Percentiles rank a stretch among this genome's conserved stretches.
Conservation (phyloP, 306 rosid species). For the Carpinus viminea region DNA sequence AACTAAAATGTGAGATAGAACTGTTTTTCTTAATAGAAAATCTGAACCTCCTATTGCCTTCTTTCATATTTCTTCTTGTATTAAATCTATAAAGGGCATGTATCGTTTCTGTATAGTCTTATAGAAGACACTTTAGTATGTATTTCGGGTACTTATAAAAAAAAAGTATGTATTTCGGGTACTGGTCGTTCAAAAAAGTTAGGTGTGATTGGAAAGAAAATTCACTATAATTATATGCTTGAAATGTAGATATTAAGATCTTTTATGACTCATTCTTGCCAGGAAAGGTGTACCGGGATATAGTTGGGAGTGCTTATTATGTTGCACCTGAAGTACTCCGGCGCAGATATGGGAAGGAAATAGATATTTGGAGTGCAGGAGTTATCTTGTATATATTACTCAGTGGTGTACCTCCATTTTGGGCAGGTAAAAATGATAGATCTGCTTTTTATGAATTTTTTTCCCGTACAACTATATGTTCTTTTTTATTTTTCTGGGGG, state of each 20-base stretch:
- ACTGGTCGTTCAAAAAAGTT: neutral
- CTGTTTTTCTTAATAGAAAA: neutral
- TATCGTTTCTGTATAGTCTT: neutral
- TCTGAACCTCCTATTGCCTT: neutral
- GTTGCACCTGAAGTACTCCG: conserved; percentile 85
- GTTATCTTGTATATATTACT: conserved; percentile 78
- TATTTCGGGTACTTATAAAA: conserved; percentile 21
- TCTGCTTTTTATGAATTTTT: conserved; percentile 7
- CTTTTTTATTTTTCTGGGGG: conserved; percentile 11
- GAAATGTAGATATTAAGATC: neutral
- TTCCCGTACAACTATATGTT: neutral
- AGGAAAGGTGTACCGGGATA: conserved; percentile 75
- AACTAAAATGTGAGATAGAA: neutral
- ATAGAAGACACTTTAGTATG: conserved; percentile 8
- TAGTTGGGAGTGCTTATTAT: conserved; percentile 89
- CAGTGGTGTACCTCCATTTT: conserved; percentile 90
- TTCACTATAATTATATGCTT: neutral
- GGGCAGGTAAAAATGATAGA: conserved; percentile 66
- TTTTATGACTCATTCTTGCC: conserved; percentile 27
- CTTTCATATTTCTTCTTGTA: neutral
- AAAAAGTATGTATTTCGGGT: conserved; percentile 21
- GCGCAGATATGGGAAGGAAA: conserved; percentile 80
- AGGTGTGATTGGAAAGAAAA: conserved; percentile 1
- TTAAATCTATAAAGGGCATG: neutral
- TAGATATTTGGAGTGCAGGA: conserved; percentile 89